Conservation (phyloP, 2,329 filamentous ascomycete genomes). For the Colletotrichum phormii region DNA sequence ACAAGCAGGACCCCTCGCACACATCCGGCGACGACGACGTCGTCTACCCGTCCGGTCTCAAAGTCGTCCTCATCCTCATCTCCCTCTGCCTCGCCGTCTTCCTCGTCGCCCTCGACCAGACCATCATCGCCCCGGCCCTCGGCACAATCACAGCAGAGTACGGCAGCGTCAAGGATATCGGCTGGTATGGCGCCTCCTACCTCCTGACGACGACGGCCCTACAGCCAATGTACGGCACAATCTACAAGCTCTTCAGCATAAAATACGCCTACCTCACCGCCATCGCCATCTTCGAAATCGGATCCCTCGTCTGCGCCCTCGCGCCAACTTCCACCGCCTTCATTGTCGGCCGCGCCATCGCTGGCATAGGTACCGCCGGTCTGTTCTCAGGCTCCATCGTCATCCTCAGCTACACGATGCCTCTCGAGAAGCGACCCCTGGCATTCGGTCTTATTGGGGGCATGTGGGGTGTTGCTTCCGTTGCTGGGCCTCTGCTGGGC, state of each 20-base stretch:
- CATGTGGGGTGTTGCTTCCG: slow-evolving; percentile 67
- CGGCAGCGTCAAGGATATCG: slow-evolving; percentile 58
- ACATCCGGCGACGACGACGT: slow-evolving; percentile 35
- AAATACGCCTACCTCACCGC: slow-evolving; percentile 57
- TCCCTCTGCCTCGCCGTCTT: slow-evolving; percentile 60
- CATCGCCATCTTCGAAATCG: slow-evolving; percentile 57
- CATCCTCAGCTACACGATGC: slow-evolving; percentile 60
- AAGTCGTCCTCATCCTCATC: slow-evolving; percentile 54
- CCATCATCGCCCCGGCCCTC: slow-evolving; percentile 62
- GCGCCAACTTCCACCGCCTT: slow-evolving; percentile 60
- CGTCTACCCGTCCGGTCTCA: slow-evolving; percentile 53
- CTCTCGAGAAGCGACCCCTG: slow-evolving; percentile 64
- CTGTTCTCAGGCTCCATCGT: slow-evolving; percentile 63
- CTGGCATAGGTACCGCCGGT: slow-evolving; percentile 63
- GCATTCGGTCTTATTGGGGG: slow-evolving; percentile 66
- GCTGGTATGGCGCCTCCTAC: slow-evolving; percentile 65
- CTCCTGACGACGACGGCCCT: slow-evolving; percentile 62
- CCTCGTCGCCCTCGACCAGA: slow-evolving; percentile 63
- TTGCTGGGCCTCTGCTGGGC: slow-evolving; percentile 62
- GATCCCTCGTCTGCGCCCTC: slow-evolving; percentile 57
- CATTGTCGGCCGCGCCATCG: slow-evolving; percentile 64
- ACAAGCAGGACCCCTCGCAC: background rate
- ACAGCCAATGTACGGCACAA: slow-evolving; percentile 61
- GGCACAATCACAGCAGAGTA: slow-evolving; percentile 62
- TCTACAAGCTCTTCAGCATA: slow-evolving; percentile 63